Base-by-base conservation (phyloP, 2,329 filamentous ascomycete genomes). In the Fonsecaea multimorphosa region DNA sequence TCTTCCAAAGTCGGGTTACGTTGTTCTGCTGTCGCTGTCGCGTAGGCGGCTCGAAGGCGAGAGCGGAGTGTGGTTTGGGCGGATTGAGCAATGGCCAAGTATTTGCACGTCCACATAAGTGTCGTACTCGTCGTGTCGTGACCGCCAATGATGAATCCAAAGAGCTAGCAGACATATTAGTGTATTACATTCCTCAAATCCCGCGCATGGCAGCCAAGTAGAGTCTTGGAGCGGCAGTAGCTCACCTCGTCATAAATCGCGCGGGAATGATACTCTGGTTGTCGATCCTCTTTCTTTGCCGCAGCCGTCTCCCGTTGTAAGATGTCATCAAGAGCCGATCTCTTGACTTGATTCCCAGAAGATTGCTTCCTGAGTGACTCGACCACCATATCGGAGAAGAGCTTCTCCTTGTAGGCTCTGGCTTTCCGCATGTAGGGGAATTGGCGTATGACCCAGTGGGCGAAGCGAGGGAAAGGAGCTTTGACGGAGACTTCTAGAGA, bases 41-140 rank as follows among this genome's bases (percentile, higher is more conserved):
- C 56, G 53, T 78, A 77, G 2, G 72, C 70, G 6, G 62, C 58
- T 6, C 68, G 73, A 0, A 82, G 68, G 0, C 67, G 65, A 1
- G 52, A 44, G 1, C 79, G 77, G 0, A 82, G 72, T 29, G 72
- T 76, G n/a, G 57, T 57, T 58, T 82, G 81, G 1, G 73, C 72
- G 16, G 66, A 63, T 14, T 71, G 77, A 51, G 78, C 68, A 32
- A 70, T 71, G n/a, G 76, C 72, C 4, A 82, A 73, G 61, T 73
- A 72, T 58, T 82, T 82, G 9, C 82, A 49, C 1, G 68, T 75
- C 80, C 81, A 82, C 36, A 68, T 66, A 0, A 82, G 68, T 0
- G 79, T 79, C 7, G 77, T 80, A 11, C 77, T 74, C 0, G 78
- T 82, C 0, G 81, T 83, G 55, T 84, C 81, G 64, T 82, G 78